A percentile compares a stretch with the other conserved stretches of the same genome.
These are phyloP conservation scores for Phytopythium montanum DNA, from an alignment of 352 stramenopile species.

Conservation along the genomic window DNA sequence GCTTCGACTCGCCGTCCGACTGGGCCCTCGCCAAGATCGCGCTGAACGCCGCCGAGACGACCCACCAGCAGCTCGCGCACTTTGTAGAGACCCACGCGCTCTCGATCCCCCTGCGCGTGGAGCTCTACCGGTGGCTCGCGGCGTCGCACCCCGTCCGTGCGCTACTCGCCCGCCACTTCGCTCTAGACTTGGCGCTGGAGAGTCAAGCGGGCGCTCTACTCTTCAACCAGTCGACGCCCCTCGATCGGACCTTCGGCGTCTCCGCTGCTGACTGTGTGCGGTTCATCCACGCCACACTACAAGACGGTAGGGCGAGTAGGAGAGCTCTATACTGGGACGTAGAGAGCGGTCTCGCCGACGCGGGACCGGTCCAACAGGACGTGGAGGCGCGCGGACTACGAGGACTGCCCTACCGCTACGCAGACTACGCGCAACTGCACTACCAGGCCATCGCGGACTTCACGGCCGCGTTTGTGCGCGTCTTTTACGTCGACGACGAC, in stretches of 20 bases:
- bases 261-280: slow-evolving; percentile 24
- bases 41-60: slow-evolving; percentile 37
- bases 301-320: not conserved
- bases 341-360: not conserved
- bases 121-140: slow-evolving; percentile 31
- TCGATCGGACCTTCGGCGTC: slow-evolving; percentile 46
- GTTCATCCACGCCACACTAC: slow-evolving; percentile 21
- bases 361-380: slow-evolving; percentile 13
- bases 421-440: slow-evolving; percentile 27
- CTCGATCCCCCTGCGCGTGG: slow-evolving; percentile 42
- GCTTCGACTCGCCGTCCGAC: slow-evolving; percentile 47
- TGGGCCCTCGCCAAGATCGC: slow-evolving; percentile 50
- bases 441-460: slow-evolving; percentile 24
- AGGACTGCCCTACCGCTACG: slow-evolving; percentile 34
- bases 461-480: slow-evolving; percentile 15
- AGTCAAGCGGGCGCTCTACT: slow-evolving; percentile 28
- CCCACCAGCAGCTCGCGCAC: slow-evolving; percentile 51
- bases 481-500: slow-evolving; percentile 27
- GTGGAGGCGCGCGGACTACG: slow-evolving; percentile 19
- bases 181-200: slow-evolving; percentile 38
- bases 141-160: slow-evolving; percentile 28
- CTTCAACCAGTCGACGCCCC: slow-evolving; percentile 31
- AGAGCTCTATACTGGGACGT: not conserved
- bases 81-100: slow-evolving; percentile 45
- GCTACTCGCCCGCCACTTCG: slow-evolving; percentile 32